Percentiles rank a stretch among this genome's conserved stretches.
Evolutionary conservation across 2,329 filamentous ascomycete species (phyloP).

Genomic region (Cercospora sp.): DNA sequence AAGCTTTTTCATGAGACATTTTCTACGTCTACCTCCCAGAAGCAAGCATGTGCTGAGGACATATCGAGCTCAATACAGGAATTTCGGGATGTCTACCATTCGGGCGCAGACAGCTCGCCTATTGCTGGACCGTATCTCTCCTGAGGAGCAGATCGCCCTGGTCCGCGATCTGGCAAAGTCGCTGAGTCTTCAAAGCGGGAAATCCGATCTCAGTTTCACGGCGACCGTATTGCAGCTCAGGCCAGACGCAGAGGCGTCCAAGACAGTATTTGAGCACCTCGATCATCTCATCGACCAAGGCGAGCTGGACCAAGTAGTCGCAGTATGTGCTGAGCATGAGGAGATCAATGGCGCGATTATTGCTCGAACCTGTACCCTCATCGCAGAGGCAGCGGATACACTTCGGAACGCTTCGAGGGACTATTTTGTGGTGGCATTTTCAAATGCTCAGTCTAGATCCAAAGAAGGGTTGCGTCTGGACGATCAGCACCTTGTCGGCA

Average conservation of each 20-base stretch:
- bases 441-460: background rate
- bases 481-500: background rate
- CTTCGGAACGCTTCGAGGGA: slow-evolving; percentile 6
- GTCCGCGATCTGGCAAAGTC: slow-evolving; percentile 27
- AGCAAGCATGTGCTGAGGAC: background rate
- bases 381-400: background rate
- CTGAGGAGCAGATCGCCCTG: slow-evolving; percentile 23
- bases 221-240: slow-evolving; percentile 24
- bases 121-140: slow-evolving; percentile 28
- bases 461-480: background rate
- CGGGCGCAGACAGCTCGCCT: slow-evolving; percentile 25
- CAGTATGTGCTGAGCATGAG: slow-evolving; percentile 24
- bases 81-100: slow-evolving; percentile 24
- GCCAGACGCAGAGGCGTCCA: slow-evolving; percentile 15
- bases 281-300: slow-evolving; percentile 20
- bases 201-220: slow-evolving; percentile 26
- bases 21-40: background rate
- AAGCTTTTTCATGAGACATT: background rate
- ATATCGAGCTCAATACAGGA: background rate
- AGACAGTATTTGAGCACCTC: slow-evolving; percentile 20
- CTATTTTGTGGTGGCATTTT: slow-evolving; percentile 10
- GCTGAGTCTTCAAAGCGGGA: slow-evolving; percentile 20
- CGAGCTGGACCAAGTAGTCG: slow-evolving; percentile 21
- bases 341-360: slow-evolving; percentile 23
- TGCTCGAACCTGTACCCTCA: background rate